These are phyloP conservation scores for Cadophora sp. DNA, from an alignment of 2,329 filamentous ascomycete genomes.

Conservation along the genomic window DNA sequence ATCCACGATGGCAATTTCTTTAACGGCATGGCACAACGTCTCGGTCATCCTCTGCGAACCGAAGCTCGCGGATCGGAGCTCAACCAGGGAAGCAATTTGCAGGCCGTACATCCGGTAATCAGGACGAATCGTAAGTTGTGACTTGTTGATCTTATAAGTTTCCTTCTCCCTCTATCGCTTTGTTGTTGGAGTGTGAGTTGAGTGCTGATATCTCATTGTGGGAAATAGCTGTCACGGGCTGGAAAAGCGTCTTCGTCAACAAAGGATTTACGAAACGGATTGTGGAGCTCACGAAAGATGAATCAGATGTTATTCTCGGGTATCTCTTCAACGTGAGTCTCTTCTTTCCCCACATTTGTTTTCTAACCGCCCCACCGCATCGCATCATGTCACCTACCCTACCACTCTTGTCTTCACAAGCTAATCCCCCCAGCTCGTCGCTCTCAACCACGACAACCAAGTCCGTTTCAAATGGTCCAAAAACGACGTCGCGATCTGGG, in stretches of 20 bases:
- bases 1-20: slow-evolving; percentile 60
- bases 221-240: slow-evolving; percentile 52
- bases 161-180: no score
- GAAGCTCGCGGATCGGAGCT: slow-evolving; percentile 59
- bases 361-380: no score
- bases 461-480: slow-evolving; percentile 60
- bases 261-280: slow-evolving; percentile 60
- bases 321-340: slow-evolving; percentile 32
- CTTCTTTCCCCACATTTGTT: slow-evolving; percentile 40
- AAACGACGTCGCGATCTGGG: slow-evolving; percentile 64
- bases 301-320: slow-evolving; percentile 50
- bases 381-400: no score
- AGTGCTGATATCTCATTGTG: neutral
- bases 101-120: slow-evolving; percentile 54
- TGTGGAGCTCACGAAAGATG: slow-evolving; percentile 60
- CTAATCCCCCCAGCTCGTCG: slow-evolving; percentile 14
- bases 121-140: slow-evolving; percentile 58
- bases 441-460: slow-evolving; percentile 63
- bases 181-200: no score
- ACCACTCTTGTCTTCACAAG: no score
- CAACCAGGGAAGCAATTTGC: slow-evolving; percentile 60
- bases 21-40: slow-evolving; percentile 52
- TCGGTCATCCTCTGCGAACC: slow-evolving; percentile 54
- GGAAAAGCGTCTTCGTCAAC: slow-evolving; percentile 49
- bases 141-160: no score